Evolutionary conservation across 768 basidiomycete genomes (phyloP).

Genomic region (Lactifluus subvellereus): DNA sequence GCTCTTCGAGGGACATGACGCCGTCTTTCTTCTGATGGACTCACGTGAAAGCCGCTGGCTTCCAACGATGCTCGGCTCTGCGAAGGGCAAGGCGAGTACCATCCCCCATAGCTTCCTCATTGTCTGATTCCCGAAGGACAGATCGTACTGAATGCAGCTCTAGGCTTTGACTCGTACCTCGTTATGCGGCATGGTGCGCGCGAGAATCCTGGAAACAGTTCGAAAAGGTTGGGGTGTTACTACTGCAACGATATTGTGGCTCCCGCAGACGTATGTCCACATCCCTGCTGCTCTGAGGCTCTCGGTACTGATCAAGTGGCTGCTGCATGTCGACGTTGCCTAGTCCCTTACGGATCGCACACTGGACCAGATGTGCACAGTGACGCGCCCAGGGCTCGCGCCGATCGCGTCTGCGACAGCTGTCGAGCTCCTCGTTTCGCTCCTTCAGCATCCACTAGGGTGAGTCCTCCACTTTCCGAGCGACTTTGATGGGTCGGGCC

Average conservation of each 20-base stretch:
- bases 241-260: constrained; percentile 99
- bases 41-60: constrained; percentile 97
- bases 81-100: constrained; percentile 68
- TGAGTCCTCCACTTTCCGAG: constrained; percentile 29
- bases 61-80: constrained; percentile 80
- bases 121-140: constrained; percentile 29
- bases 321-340: not conserved
- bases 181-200: constrained; percentile 94
- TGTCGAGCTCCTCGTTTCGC: constrained; percentile 84
- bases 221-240: constrained; percentile 74
- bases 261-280: constrained; percentile 71
- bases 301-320: not conserved
- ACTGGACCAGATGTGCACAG: constrained; percentile 98
- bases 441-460: constrained; percentile 89
- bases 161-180: constrained; percentile 93
- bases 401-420: constrained; percentile 88
- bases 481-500: not conserved
- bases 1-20: constrained; percentile 83
- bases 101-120: not conserved
- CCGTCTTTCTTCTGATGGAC: constrained; percentile 91
- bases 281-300: not conserved
- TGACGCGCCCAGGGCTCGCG: constrained; percentile 91
- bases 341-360: constrained; percentile 80
- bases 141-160: constrained; percentile 90
- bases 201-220: constrained; percentile 30